Conservation (phyloP, 75 land plant genomes). For the Cunninghamia lanceolata region DNA sequence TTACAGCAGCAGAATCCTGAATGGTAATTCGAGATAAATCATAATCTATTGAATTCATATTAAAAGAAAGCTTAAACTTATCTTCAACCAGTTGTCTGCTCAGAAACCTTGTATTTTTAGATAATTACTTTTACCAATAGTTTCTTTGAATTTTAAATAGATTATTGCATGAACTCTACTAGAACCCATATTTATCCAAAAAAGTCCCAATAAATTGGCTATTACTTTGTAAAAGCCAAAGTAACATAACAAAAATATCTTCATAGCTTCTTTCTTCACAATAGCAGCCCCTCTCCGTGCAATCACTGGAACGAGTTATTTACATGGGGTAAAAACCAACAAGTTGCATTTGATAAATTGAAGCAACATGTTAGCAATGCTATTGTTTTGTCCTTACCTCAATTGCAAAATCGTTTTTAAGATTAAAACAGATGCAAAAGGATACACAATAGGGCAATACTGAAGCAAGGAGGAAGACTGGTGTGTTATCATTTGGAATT, state of each 20-base stretch:
- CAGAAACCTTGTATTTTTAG: neutral
- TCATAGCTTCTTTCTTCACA: neutral
- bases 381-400: neutral
- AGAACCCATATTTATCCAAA: neutral
- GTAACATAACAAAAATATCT: neutral
- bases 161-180: neutral
- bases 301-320: neutral
- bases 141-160: neutral
- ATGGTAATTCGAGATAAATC: slow-evolving; percentile 12
- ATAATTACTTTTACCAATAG: neutral
- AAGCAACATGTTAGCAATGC: neutral
- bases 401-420: neutral
- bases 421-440: no score
- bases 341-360: neutral
- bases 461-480: neutral
- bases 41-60: neutral
- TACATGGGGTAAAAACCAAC: neutral
- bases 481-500: neutral
- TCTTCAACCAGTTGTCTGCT: neutral
- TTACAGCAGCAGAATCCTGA: slow-evolving; percentile 66
- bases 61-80: neutral
- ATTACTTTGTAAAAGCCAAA: neutral
- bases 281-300: neutral
- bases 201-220: neutral
- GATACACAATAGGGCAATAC: neutral